A percentile compares a stretch with the other conserved stretches of the same genome.
Evolutionary conservation across 1,284 basidiomycete genomes (phyloP).

Genomic region (Mycena citricolor): DNA sequence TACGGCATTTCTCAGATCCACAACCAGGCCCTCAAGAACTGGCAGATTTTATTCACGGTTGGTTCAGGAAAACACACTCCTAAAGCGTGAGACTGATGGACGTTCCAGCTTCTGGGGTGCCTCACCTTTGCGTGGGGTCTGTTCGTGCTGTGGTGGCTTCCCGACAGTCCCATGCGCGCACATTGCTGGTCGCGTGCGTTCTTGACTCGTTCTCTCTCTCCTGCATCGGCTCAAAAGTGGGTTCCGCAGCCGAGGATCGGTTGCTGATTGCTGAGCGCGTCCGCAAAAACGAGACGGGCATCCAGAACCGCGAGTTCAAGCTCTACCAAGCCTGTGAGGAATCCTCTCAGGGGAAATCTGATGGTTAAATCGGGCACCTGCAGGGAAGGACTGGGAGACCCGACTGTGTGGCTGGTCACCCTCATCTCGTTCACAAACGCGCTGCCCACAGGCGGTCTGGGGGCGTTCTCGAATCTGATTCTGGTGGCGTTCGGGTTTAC

Average conservation of each 20-base stretch:
- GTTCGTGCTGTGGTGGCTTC: constrained; percentile 52
- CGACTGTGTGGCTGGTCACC: constrained; percentile 44
- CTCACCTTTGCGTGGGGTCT: constrained; percentile 48
- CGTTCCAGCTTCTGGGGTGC: constrained; percentile 44
- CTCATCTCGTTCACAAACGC: constrained; percentile 53
- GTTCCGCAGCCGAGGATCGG: constrained; percentile 43
- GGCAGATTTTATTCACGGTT: constrained; percentile 53
- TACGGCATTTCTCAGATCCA: constrained; percentile 51
- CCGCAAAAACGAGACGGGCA: constrained; percentile 52
- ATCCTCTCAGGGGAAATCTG: no score
- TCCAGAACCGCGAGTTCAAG: constrained; percentile 57
- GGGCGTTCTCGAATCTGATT: constrained; percentile 54
- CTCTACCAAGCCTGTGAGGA: constrained; percentile 41
- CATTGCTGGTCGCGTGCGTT: constrained; percentile 36
- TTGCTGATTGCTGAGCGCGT: constrained; percentile 57
- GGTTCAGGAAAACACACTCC: no score
- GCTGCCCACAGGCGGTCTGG: constrained; percentile 51
- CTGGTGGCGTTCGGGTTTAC: constrained; percentile 50
- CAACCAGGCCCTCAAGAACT: constrained; percentile 43
- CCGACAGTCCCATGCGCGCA: constrained; percentile 50
- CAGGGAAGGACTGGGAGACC: constrained; percentile 49
- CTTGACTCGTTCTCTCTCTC: not conserved
- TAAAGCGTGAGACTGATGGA: no score
- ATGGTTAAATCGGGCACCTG: not conserved
- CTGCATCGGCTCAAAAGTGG: not conserved